These are phyloP conservation scores for Cercophora samala DNA, from an alignment of 495 filamentous ascomycete genomes.

Conservation along the genomic window DNA sequence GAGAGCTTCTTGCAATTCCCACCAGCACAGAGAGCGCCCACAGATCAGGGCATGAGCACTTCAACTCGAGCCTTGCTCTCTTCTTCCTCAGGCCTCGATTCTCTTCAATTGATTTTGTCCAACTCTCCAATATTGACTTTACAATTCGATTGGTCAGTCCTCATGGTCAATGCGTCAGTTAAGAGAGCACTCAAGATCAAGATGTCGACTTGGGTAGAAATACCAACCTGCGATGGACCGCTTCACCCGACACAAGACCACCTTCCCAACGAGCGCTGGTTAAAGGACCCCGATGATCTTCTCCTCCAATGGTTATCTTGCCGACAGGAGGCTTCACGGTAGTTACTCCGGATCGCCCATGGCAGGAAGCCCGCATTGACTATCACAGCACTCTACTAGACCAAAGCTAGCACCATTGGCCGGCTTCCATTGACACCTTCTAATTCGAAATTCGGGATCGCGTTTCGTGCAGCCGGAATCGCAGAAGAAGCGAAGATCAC, in stretches of 20 bases:
- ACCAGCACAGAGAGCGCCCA: too few relatives aligned
- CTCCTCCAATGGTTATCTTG: not conserved
- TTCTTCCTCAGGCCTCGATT: too few relatives aligned
- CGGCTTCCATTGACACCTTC: not conserved
- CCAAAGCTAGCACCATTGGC: not conserved
- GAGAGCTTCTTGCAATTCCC: not conserved
- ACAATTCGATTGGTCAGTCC: too few relatives aligned
- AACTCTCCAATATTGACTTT: too few relatives aligned
- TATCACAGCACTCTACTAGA: not conserved
- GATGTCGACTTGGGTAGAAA: not conserved
- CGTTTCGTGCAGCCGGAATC: not conserved
- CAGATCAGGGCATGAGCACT: too few relatives aligned
- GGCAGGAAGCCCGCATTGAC: not conserved
- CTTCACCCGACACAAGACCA: not conserved
- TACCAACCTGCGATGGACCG: not conserved
- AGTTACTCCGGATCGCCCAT: not conserved
- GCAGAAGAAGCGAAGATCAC: not conserved
- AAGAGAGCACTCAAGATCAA: too few relatives aligned
- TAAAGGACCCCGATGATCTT: not conserved
- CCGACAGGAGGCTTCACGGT: not conserved
- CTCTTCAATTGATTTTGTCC: too few relatives aligned
- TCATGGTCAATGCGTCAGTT: too few relatives aligned
- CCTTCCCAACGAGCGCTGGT: not conserved
- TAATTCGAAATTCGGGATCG: not conserved
- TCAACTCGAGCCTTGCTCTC: too few relatives aligned